A percentile compares a stretch with the other conserved stretches of the same genome.
phyloP scores from a whole-genome alignment of 441 rosid species.

The Metrosideros polymorpha region DNA sequence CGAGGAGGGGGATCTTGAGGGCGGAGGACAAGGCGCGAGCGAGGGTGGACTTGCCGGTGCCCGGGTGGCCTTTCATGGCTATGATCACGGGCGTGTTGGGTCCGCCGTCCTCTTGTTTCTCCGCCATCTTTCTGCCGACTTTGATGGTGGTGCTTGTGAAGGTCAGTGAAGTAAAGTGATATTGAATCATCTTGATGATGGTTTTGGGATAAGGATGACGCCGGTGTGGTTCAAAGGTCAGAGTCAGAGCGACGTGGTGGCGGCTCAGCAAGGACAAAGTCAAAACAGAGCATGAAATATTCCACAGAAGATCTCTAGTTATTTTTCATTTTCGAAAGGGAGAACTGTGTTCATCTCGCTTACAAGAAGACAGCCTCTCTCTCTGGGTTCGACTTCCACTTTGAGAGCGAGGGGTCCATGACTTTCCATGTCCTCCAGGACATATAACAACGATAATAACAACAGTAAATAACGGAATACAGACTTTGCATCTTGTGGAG shows the following conservation, averaged over 20 bases:
- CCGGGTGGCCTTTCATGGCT: slow-evolving; percentile 75
- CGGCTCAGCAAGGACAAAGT: neutral
- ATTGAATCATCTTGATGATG: neutral
- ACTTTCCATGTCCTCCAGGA: neutral
- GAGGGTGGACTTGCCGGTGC: slow-evolving; percentile 50
- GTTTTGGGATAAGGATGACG: neutral
- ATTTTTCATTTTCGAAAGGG: neutral
- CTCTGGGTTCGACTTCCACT: neutral
- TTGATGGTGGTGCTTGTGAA: neutral
- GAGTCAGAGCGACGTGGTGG: neutral
- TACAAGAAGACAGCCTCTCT: neutral
- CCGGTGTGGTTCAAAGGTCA: neutral
- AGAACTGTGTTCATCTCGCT: neutral
- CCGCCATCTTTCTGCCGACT: neutral
- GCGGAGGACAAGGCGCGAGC: slow-evolving; percentile 36
- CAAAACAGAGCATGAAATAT: neutral
- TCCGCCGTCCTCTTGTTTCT: neutral
- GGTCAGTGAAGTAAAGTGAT: neutral
- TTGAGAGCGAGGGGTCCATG: neutral
- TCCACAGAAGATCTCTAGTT: neutral
- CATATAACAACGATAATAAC: neutral
- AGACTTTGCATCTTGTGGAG: neutral
- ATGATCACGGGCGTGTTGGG: slow-evolving; percentile 16
- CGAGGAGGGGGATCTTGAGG: slow-evolving; percentile 50
- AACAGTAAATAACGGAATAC: neutral